These are phyloP conservation scores for Pogostemon cablin DNA, from an alignment of 257 asterid genomes.

Conservation along the genomic window DNA sequence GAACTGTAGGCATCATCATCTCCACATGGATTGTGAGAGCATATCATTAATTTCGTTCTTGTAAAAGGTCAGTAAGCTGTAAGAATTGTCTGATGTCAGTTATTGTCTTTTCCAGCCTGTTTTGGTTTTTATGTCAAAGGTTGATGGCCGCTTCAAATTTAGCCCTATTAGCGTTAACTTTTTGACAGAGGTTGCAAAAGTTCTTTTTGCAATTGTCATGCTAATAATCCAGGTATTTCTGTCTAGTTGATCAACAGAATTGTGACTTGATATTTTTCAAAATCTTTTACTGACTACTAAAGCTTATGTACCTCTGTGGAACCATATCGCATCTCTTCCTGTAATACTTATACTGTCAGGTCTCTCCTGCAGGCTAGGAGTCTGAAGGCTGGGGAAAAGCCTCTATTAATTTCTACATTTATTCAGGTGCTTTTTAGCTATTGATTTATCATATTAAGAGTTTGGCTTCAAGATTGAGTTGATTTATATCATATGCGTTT, in stretches of 20 bases:
- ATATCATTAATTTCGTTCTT: constrained; percentile 25
- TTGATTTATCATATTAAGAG: constrained; percentile 28
- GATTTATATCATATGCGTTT: constrained; percentile 17
- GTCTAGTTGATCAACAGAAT: constrained; percentile 25
- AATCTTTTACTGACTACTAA: constrained; percentile 19
- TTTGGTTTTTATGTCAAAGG: constrained; percentile 94
- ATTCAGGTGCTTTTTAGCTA: constrained; percentile 57
- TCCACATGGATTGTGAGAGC: constrained; percentile 21
- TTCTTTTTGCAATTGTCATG: constrained; percentile 83
- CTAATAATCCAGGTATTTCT: constrained; percentile 80
- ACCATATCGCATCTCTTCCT: constrained; percentile 23
- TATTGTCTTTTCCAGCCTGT: constrained; percentile 65
- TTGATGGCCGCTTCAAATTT: constrained; percentile 89
- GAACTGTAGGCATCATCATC: constrained; percentile 14
- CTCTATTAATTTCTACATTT: constrained; percentile 78
- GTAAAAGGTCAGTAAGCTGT: constrained; percentile 26
- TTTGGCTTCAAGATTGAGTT: constrained; percentile 24
- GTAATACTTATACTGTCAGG: constrained; percentile 24
- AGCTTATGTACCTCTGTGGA: constrained; percentile 14
- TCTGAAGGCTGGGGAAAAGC: constrained; percentile 93
- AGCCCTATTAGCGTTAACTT: constrained; percentile 98
- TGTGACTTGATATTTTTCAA: constrained; percentile 6
- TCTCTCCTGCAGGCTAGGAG: constrained; percentile 66
- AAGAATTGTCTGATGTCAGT: constrained; percentile 25
- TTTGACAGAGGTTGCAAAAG: constrained; percentile 83